Percentiles rank a stretch among this genome's conserved stretches.
These are phyloP conservation scores for Termitomyces sp. DNA, from an alignment of 768 basidiomycete genomes.

Conservation along the genomic window DNA sequence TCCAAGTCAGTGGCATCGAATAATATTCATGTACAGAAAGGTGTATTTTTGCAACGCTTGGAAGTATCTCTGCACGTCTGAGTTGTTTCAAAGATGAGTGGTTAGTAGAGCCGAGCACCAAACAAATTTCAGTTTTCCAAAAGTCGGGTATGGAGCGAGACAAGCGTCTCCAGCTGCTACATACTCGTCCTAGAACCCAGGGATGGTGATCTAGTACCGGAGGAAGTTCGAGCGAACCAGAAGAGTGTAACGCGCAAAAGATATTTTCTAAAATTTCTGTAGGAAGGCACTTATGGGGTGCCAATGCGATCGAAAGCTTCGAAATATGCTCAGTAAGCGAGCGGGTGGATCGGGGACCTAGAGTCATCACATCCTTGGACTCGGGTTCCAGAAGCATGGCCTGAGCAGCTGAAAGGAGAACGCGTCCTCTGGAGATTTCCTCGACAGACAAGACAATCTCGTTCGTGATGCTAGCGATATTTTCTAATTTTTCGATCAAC, in stretches of 20 bases:
- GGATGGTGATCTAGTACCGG: neutral
- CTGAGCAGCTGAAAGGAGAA: neutral
- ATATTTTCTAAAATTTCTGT: neutral
- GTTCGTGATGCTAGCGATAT: neutral
- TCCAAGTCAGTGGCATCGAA: no score
- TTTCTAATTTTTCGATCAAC: neutral
- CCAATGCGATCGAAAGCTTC: neutral
- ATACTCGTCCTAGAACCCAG: neutral
- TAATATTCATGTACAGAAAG: no score
- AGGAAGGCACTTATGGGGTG: neutral
- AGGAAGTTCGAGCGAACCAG: neutral
- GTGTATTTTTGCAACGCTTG: no score
- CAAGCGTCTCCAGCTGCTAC: neutral
- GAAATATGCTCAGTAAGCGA: neutral
- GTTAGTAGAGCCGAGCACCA: no score
- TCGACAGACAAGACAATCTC: neutral
- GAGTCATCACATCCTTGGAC: no score
- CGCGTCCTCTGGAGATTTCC: neutral
- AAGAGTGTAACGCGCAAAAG: no score
- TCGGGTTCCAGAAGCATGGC: neutral
- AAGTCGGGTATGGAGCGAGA: neutral
- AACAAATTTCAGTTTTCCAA: neutral
- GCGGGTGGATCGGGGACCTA: neutral
- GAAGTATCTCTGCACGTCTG: no score
- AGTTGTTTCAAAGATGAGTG: no score